A percentile compares a stretch with the other conserved stretches of the same genome.
phyloP scores from a whole-genome alignment of 2,329 filamentous ascomycete genomes.

The Sarocladium kiliense region DNA sequence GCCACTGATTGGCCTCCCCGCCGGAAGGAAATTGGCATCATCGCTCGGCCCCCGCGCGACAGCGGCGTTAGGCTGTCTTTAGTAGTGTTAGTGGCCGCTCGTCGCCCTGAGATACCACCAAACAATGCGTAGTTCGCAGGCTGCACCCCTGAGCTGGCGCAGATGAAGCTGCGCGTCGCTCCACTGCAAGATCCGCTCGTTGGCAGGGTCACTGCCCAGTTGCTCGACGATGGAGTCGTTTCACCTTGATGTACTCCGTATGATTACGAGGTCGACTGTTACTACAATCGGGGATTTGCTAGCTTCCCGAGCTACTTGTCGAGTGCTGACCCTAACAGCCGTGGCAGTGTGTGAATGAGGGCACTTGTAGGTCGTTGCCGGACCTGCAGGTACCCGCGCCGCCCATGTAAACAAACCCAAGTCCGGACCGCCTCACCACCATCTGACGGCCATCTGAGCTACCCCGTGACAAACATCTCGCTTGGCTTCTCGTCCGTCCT shows the following conservation, averaged over 20 bases:
- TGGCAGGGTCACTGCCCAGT: slow-evolving; percentile 6
- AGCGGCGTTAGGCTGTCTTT: not conserved
- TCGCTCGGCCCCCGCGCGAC: not conserved
- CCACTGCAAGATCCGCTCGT: slow-evolving; percentile 8
- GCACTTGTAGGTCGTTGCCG: not conserved
- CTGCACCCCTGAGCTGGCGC: not conserved
- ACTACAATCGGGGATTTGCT: not conserved
- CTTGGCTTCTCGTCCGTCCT: slow-evolving; percentile 1
- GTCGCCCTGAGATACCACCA: not conserved
- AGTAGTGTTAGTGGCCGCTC: slow-evolving; percentile 4
- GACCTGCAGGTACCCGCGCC: not conserved
- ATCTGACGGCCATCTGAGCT: slow-evolving; percentile 1
- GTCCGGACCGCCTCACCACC: slow-evolving; percentile 4
- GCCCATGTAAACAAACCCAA: slow-evolving; percentile 5
- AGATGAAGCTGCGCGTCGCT: slow-evolving; percentile 6
- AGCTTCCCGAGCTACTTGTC: not conserved
- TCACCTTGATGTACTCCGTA: not conserved
- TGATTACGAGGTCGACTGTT: not conserved
- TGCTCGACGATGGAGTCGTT: slow-evolving; percentile 6
- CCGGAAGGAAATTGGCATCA: slow-evolving; percentile 2
- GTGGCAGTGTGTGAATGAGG: not conserved
- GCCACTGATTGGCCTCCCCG: not conserved
- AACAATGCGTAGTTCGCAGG: not conserved
- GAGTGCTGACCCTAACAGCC: not conserved
- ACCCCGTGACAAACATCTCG: not conserved